Evolutionary conservation across 2,329 filamentous ascomycete species (phyloP).

Genomic region (Dactylellina cionopaga): DNA sequence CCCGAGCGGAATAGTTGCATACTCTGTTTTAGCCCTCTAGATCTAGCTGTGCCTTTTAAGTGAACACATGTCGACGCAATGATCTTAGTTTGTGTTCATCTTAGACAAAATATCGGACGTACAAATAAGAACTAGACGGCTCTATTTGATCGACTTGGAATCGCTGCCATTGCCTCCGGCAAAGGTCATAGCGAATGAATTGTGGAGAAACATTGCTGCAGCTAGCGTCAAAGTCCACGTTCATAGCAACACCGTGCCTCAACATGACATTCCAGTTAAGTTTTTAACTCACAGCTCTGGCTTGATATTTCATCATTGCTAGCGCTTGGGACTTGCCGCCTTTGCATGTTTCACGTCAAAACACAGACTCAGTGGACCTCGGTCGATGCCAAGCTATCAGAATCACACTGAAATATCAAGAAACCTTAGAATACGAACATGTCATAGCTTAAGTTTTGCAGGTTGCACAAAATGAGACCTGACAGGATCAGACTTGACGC

Average conservation of each 20-base stretch:
- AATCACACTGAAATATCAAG: neutral
- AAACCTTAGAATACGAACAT: neutral
- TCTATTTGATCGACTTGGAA: slow-evolving; percentile 5
- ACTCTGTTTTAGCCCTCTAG: neutral
- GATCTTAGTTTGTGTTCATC: neutral
- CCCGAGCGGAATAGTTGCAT: neutral
- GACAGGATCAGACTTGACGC: neutral
- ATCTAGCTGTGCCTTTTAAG: neutral
- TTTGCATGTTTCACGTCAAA: slow-evolving; percentile 35
- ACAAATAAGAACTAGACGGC: neutral
- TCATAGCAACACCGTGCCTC: slow-evolving; percentile 22
- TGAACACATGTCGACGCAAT: neutral
- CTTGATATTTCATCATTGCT: too few relatives aligned
- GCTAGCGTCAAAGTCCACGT: slow-evolving; percentile 27
- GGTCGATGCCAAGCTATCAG: neutral
- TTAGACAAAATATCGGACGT: slow-evolving; percentile 27
- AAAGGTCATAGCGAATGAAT: slow-evolving; percentile 30
- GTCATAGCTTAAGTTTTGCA: slow-evolving; percentile 42
- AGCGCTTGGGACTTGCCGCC: slow-evolving; percentile 38
- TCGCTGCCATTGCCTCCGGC: slow-evolving; percentile 35
- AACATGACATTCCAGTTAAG: neutral
- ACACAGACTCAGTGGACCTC: neutral
- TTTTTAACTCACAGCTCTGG: neutral
- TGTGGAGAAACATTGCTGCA: slow-evolving; percentile 27
- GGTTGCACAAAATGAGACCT: neutral